Evolutionary conservation across 768 basidiomycete genomes (phyloP).

Genomic region (Leccinum variicolor): DNA sequence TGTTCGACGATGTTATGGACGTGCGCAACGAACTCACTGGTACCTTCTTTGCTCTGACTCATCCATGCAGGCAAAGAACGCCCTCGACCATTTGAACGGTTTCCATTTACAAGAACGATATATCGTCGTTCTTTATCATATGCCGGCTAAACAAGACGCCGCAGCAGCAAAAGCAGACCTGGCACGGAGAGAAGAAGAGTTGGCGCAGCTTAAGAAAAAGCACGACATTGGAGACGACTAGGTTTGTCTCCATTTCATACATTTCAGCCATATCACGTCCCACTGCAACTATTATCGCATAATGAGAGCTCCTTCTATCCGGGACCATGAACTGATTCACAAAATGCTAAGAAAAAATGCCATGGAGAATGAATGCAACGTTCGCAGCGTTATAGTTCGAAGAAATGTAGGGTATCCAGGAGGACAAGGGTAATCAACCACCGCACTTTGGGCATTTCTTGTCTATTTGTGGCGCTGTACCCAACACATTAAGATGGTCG

Average conservation of each 20-base stretch:
- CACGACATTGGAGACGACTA: slow-evolving; percentile 79
- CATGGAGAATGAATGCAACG: slow-evolving; percentile 7
- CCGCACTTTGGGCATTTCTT: slow-evolving; percentile 47
- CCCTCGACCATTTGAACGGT: slow-evolving; percentile 93
- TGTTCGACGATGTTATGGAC: slow-evolving; percentile 95
- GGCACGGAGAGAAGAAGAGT: slow-evolving; percentile 86
- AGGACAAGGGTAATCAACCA: slow-evolving; percentile 14
- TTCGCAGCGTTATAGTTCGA: neutral
- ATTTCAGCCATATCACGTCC: slow-evolving; percentile 8
- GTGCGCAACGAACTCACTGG: slow-evolving; percentile 41
- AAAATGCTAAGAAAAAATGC: slow-evolving; percentile 2
- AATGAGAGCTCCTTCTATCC: slow-evolving; percentile 7
- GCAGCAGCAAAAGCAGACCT: slow-evolving; percentile 91
- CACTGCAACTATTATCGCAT: slow-evolving; percentile 5
- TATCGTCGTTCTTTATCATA: slow-evolving; percentile 96
- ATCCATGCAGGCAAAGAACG: slow-evolving; percentile 80
- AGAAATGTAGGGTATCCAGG: slow-evolving; percentile 5
- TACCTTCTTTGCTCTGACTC: slow-evolving; percentile 10
- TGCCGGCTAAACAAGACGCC: slow-evolving; percentile 95
- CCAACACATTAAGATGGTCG: slow-evolving; percentile 1
- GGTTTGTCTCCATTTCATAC: slow-evolving; percentile 13
- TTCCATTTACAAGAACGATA: slow-evolving; percentile 98
- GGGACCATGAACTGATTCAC: slow-evolving; percentile 6
- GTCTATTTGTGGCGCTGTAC: slow-evolving; percentile 57
- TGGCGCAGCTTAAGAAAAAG: slow-evolving; percentile 81